Percentiles rank a stretch among this genome's conserved stretches.
phyloP scores from a whole-genome alignment of 108 stramenopile species.

The Cyclostephanos invisitatus region DNA sequence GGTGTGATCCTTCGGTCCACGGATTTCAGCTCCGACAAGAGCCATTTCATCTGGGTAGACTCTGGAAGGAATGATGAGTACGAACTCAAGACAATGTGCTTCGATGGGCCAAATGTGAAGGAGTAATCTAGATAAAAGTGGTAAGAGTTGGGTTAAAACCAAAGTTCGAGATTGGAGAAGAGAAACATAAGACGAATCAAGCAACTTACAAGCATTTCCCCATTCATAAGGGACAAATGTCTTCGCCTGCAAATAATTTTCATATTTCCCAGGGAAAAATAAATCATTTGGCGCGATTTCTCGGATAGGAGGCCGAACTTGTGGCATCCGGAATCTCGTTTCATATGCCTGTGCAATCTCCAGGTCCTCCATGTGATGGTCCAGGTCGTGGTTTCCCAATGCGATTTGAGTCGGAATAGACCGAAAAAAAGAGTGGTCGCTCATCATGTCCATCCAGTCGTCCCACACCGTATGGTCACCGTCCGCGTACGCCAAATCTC shows the following conservation, averaged over 20 bases:
- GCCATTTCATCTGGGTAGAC: constrained; percentile 75
- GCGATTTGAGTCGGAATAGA: constrained; percentile 65
- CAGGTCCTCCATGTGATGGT: constrained; percentile 53
- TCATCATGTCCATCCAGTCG: constrained; percentile 81
- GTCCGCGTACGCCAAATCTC: constrained; percentile 82
- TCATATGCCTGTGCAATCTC: constrained; percentile 80
- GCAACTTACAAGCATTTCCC: constrained; percentile 65
- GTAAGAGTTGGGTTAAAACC: not conserved
- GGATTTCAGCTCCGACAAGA: constrained; percentile 60
- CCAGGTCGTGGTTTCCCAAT: constrained; percentile 89
- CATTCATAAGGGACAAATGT: constrained; percentile 77
- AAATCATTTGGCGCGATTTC: constrained; percentile 55
- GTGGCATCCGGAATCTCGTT: constrained; percentile 80
- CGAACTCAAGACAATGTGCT: constrained; percentile 74
- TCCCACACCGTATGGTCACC: constrained; percentile 79
- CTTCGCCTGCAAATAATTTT: constrained; percentile 45
- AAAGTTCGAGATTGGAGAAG: not conserved
- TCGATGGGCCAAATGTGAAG: constrained; percentile 69
- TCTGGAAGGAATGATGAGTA: constrained; percentile 71
- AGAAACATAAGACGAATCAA: not conserved
- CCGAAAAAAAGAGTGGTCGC: constrained; percentile 55
- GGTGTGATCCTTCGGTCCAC: constrained; percentile 78
- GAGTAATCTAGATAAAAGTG: constrained; percentile 47
- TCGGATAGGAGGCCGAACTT: constrained; percentile 54
- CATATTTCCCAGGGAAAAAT: constrained; percentile 40